A percentile compares a stretch with the other conserved stretches of the same genome.
Evolutionary conservation across 352 stramenopile genomes (phyloP).

Genomic region (Lagenidium giganteum): DNA sequence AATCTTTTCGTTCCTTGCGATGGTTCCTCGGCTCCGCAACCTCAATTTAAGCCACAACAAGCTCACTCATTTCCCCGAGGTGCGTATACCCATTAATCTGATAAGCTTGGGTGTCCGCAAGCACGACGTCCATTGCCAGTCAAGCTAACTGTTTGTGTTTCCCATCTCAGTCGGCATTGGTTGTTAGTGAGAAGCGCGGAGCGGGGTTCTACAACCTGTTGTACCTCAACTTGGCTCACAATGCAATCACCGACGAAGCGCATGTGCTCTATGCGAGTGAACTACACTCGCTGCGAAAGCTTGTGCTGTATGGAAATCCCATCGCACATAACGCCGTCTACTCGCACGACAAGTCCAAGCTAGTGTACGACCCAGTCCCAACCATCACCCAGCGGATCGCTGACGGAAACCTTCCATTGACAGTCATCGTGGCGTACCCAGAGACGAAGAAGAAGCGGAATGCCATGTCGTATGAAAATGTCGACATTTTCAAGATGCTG

Average conservation of each 20-base stretch:
- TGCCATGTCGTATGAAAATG: constrained; percentile 52
- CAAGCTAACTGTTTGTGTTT: no score
- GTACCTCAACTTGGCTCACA: constrained; percentile 75
- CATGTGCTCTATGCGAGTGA: constrained; percentile 38
- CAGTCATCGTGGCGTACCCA: constrained; percentile 55
- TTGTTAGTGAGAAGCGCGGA: constrained; percentile 49
- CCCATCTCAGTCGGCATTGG: constrained; percentile 32
- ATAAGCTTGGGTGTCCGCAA: background rate
- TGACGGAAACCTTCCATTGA: constrained; percentile 15
- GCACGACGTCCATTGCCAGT: no score
- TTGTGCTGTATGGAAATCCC: constrained; percentile 76
- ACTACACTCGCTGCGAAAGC: constrained; percentile 51
- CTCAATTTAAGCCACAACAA: constrained; percentile 83
- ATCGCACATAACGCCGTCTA: constrained; percentile 50
- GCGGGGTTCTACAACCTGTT: constrained; percentile 57
- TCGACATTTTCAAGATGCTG: constrained; percentile 83
- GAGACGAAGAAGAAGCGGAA: constrained; percentile 56
- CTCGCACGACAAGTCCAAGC: constrained; percentile 55
- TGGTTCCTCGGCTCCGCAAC: constrained; percentile 58
- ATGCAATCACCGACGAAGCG: constrained; percentile 48
- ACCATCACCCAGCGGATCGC: constrained; percentile 38
- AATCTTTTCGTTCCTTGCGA: constrained; percentile 65
- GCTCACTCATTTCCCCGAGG: constrained; percentile 64
- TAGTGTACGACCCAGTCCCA: constrained; percentile 69
- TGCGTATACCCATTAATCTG: no score